Base-by-base conservation (phyloP, 2,329 filamentous ascomycete species). In the Cercospora sojina region DNA sequence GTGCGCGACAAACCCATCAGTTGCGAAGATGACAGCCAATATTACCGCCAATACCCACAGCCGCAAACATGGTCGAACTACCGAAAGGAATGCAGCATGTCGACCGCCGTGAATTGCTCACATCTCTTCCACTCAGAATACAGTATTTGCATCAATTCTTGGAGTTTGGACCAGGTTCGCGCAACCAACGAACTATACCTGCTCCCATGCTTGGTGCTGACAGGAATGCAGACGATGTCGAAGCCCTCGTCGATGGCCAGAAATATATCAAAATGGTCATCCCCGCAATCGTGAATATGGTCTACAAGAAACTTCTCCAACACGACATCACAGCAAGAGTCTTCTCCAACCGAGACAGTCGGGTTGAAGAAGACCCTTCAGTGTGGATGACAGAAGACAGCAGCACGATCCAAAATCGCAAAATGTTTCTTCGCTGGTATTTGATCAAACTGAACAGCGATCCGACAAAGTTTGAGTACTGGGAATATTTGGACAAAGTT, bases 241-340 rank as follows among this genome's bases (percentile, higher is more conserved):
- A 90, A 70, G 90, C 90, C 43, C 84, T 93, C 41, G 83, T 86
- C 13, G 82, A 83, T 2, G 90, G 90, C 69, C 83, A 87, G 66
- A 92, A 92, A 77, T 92, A 92, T 79, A 89, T 93, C 80, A 90
- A 90, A 74, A 87, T 89, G n/a, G 85, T 94, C 32, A 92, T 94
- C 69, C 92, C 92, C 1, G 89, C 91, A 55, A 86, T 95, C 23
- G 91, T 94, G 74, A 92, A 93, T 79, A 91, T 93, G 67, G 90
- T 94, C 35, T 95, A 94, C 82, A 88, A 88, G 75, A 94, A 94
- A 76, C 85, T 95, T 0, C 82, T 94, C 10, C 86, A 88, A 74
- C 91, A 91, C 79, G 91, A 94, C 76, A 91, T 94, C 77, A 95
- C 91, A 3, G 90, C 91, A 1, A 86, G 90, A 62, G 90, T 90